Percentiles rank a stretch among this genome's conserved stretches.
phyloP scores from a whole-genome alignment of 176 grass and related monocot genomes.

The Oryza brachyantha region DNA sequence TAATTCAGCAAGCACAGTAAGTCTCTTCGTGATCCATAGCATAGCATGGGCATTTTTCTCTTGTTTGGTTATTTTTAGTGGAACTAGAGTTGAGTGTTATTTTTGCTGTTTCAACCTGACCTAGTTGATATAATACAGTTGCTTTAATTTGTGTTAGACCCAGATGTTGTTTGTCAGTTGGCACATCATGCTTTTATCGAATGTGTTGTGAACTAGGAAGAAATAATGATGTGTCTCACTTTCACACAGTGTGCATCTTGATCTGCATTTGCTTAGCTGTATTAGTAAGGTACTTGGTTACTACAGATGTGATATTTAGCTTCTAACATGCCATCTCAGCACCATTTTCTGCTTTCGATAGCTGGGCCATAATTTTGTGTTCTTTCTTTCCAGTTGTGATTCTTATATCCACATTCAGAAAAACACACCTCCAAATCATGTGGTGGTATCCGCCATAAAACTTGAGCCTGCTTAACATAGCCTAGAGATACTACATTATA shows the following conservation, averaged over 20 bases:
- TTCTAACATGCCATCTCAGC: background rate
- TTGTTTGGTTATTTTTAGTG: background rate
- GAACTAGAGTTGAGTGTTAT: background rate
- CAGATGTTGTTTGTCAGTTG: constrained; percentile 11
- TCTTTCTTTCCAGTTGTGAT: background rate
- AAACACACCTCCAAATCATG: background rate
- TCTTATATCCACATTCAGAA: background rate
- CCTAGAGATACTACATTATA: background rate
- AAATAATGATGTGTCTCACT: constrained; percentile 1
- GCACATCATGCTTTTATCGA: background rate
- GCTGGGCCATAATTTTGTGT: constrained; percentile 8
- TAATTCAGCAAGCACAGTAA: constrained; percentile 59
- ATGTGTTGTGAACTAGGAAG: background rate
- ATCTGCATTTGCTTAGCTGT: background rate
- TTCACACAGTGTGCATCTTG: background rate
- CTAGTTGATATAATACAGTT: background rate
- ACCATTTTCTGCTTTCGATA: background rate
- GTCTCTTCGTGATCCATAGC: constrained; percentile 15
- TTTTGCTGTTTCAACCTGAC: background rate
- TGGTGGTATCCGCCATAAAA: background rate
- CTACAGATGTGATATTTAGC: background rate
- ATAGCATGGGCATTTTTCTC: background rate
- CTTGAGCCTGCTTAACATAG: background rate
- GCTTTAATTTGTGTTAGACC: constrained; percentile 1
- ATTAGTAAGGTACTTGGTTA: background rate